Evolutionary conservation across 2,329 filamentous ascomycete genomes (phyloP), one percentile per base, ranked within the genome.

Genomic region (Hysterium pulicare): DNA sequence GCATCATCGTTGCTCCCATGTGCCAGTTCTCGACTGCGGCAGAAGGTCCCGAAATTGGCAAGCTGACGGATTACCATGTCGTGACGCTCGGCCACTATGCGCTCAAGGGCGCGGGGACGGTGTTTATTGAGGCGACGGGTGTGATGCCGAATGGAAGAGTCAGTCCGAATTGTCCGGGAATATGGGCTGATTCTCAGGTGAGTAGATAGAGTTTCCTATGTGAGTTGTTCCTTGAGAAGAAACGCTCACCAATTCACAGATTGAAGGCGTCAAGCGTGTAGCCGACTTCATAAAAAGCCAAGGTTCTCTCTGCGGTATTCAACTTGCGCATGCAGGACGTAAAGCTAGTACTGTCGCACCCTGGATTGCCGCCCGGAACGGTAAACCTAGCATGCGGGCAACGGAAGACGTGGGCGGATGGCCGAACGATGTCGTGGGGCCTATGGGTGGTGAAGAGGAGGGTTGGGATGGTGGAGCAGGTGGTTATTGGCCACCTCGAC

Each of bases 1-100:
- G 65, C 44, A 64, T 68, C 41, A 40, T 64, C 4, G 62, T 68
- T 8, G 59, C 63, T 0, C 65, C 64, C n/a, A 66, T 68, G 64
- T 68, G 65, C 48, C 62, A 66, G 41, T 68, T 60, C 49, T 55
- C 49, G 35, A 61, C 56, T 8, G 59, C 64, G 3, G 41, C 57
- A 2, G 36, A 46, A 5, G 69, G 70, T 1, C 63, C 66, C 3
- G 35, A 58, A 22, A 67, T 60, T 4, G 65, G 64, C 33, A 55
- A 55, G 7, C 35, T 68, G 10, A 68, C 64, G n/a, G 38, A 41
- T 16, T 68, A 65, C 44, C 65, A 68, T 43, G 54, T 68, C 32
- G 63, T 59, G 0, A 66, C 63, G 0, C 55, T 68, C 3, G 65
- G 65, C 21, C 65, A 68, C 46, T 67, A 67, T 42, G 65, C 65